These are phyloP conservation scores for Sugiyamaella valdiviana DNA, from an alignment of 805 yeast genomes.

Conservation along the genomic window DNA sequence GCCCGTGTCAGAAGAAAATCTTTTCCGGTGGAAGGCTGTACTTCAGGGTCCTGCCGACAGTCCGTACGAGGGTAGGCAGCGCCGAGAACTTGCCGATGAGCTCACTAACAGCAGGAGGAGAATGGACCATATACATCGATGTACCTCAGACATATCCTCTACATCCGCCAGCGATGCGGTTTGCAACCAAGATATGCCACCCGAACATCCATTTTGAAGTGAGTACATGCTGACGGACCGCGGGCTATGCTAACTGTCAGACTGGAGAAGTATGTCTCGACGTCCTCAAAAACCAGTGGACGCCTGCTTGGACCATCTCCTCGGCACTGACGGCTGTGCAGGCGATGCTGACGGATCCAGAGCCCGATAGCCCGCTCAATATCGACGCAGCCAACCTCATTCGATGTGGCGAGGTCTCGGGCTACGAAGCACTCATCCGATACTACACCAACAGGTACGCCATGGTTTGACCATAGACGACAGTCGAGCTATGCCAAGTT, in stretches of 20 bases:
- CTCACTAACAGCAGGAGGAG: conserved; percentile 30
- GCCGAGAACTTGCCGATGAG: neutral
- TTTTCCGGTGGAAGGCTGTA: conserved; percentile 27
- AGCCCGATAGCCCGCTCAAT: conserved; percentile 35
- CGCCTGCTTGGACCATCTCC: conserved; percentile 37
- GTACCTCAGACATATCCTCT: conserved; percentile 42
- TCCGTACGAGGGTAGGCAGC: conserved; percentile 34
- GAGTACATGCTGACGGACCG: conserved; percentile 27
- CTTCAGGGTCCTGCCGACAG: conserved; percentile 35
- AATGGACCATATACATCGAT: conserved; percentile 41
- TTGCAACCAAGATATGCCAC: conserved; percentile 32
- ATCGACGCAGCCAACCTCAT: conserved; percentile 36
- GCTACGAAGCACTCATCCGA: conserved; percentile 25
- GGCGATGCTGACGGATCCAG: conserved; percentile 34
- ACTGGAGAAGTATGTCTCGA: conserved; percentile 37
- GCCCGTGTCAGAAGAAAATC: conserved; percentile 23
- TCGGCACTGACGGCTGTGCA: conserved; percentile 34
- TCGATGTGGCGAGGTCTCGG: conserved; percentile 27
- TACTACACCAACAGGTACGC: conserved; percentile 27
- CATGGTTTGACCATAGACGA: neutral
- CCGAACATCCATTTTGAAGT: conserved; percentile 34
- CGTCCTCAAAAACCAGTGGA: conserved; percentile 33
- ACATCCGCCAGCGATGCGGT: conserved; percentile 43
- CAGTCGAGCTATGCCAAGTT: no score
- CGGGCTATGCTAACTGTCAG: conserved; percentile 29